These are phyloP conservation scores for Tephrocybe sp. DNA, from an alignment of 768 basidiomycete genomes.

Conservation along the genomic window DNA sequence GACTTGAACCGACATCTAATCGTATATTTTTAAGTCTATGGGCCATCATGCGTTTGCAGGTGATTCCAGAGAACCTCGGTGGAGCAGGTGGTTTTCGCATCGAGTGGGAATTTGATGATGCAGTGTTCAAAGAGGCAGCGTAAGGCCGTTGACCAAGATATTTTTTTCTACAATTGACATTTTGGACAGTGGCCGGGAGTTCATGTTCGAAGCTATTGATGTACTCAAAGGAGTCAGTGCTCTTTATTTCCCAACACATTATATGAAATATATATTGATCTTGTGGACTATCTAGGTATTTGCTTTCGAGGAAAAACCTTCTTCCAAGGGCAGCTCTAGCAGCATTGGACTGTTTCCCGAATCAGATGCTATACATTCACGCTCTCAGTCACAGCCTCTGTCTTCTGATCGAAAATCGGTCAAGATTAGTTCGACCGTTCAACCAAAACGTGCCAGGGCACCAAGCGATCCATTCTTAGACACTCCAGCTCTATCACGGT, in stretches of 20 bases:
- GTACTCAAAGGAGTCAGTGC: slow-evolving; percentile 84
- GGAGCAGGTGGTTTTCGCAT: slow-evolving; percentile 73
- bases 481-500: slow-evolving; percentile 57
- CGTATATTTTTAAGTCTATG: slow-evolving; percentile 46
- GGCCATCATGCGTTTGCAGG: slow-evolving; percentile 79
- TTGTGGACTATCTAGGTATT: slow-evolving; percentile 31
- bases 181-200: slow-evolving; percentile 76
- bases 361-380: slow-evolving; percentile 44
- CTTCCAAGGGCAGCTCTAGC: slow-evolving; percentile 34
- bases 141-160: slow-evolving; percentile 51
- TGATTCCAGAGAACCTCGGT: slow-evolving; percentile 74
- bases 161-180: slow-evolving; percentile 17
- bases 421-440: slow-evolving; percentile 40
- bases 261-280: slow-evolving; percentile 10
- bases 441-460: slow-evolving; percentile 65
- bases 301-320: slow-evolving; percentile 72
- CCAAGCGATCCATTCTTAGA: slow-evolving; percentile 82
- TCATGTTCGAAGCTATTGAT: slow-evolving; percentile 90
- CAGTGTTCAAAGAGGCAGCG: slow-evolving; percentile 92
- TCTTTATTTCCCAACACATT: slow-evolving; percentile 18
- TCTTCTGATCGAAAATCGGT: slow-evolving; percentile 40
- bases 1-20: slow-evolving; percentile 3
- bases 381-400: slow-evolving; percentile 56
- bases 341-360: slow-evolving; percentile 32
- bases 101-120: slow-evolving; percentile 92